A percentile compares a stretch with the other conserved stretches of the same genome.
These are phyloP conservation scores for Phylloporus arenicola DNA, from an alignment of 768 basidiomycete genomes.

Conservation along the genomic window DNA sequence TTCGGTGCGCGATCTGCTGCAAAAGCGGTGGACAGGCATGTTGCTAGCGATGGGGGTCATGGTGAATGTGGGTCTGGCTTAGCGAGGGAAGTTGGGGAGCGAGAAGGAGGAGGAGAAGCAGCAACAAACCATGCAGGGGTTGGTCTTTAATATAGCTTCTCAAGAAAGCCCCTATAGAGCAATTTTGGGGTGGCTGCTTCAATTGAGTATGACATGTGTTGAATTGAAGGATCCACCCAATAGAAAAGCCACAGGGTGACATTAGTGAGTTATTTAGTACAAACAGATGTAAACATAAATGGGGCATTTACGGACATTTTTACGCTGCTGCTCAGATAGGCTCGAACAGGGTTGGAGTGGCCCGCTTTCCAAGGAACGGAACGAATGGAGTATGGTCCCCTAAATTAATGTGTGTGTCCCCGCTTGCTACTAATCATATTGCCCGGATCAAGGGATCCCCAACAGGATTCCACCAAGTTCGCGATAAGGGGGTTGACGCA, in stretches of 20 bases:
- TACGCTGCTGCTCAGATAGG: slow-evolving; percentile 58
- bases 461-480: slow-evolving; percentile 28
- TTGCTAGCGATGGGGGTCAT: slow-evolving; percentile 3
- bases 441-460: not conserved
- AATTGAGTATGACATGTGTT: no score
- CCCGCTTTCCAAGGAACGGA: slow-evolving; percentile 8
- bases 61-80: not conserved
- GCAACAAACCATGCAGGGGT: no score
- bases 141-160: no score
- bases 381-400: not conserved
- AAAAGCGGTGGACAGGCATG: slow-evolving; percentile 4
- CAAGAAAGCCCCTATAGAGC: no score
- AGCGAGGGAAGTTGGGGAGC: not conserved
- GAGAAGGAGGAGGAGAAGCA: no score
- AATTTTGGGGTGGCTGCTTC: no score
- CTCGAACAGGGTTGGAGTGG: slow-evolving; percentile 45
- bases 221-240: no score
- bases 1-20: not conserved
- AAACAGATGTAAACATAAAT: no score
- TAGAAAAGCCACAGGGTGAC: no score
- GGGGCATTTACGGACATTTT: no score
- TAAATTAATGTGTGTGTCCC: not conserved
- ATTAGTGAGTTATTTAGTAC: no score
- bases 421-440: not conserved
- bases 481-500: slow-evolving; percentile 37